Evolutionary conservation across 2,329 filamentous ascomycete genomes (phyloP).

Genomic region (Diaporthe ampelina): DNA sequence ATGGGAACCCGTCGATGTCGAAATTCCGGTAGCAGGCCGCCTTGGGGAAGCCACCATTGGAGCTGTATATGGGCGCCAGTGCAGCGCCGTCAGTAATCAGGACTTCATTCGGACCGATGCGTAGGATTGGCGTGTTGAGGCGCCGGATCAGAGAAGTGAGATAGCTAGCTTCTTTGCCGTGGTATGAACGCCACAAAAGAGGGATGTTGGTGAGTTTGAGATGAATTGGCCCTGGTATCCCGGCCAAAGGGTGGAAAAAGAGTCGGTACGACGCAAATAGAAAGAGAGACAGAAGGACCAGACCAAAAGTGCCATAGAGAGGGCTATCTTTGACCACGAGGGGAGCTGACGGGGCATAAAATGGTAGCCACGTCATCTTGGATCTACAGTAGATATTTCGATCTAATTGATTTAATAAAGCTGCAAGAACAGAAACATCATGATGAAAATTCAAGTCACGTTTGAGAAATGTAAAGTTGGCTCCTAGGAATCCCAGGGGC

Average conservation of each 20-base stretch:
- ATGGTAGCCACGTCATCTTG: slow-evolving; percentile 5
- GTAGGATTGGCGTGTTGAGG: slow-evolving; percentile 47
- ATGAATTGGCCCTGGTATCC: slow-evolving; percentile 19
- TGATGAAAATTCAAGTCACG: neutral
- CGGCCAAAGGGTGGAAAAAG: slow-evolving; percentile 16
- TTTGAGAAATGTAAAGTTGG: neutral
- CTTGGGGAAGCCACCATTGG: slow-evolving; percentile 67
- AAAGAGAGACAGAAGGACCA: neutral
- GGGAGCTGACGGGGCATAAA: neutral
- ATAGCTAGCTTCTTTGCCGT: slow-evolving; percentile 26
- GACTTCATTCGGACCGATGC: slow-evolving; percentile 55
- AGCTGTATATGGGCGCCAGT: slow-evolving; percentile 63
- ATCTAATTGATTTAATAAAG: neutral
- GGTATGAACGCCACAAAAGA: slow-evolving; percentile 33
- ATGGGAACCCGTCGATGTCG: slow-evolving; percentile 67
- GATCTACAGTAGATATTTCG: neutral
- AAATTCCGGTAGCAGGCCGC: slow-evolving; percentile 67
- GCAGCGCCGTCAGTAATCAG: slow-evolving; percentile 60
- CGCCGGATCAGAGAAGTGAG: slow-evolving; percentile 21
- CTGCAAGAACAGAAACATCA: neutral
- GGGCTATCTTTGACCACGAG: neutral
- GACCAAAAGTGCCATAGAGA: neutral
- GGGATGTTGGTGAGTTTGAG: slow-evolving; percentile 23
- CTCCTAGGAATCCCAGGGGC: neutral
- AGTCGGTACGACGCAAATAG: neutral